phyloP scores from a whole-genome alignment of 2,329 filamentous ascomycete genomes.

The Exserohilum turcica region DNA sequence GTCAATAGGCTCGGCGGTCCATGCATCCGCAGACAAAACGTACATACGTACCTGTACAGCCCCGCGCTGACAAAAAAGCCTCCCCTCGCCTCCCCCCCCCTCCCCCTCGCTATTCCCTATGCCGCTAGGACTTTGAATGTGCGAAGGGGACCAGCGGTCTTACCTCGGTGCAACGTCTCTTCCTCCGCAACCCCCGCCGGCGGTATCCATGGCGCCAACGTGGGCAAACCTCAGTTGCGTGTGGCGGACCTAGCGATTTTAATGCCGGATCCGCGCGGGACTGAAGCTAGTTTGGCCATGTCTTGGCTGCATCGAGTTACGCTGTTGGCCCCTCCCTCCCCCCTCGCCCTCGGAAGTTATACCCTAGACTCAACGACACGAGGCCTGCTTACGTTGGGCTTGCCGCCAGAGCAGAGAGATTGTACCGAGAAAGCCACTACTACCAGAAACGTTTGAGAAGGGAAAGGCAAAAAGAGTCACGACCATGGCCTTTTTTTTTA shows the following conservation, averaged over 20 bases:
- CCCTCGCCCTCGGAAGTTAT: not conserved
- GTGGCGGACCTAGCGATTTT: not conserved
- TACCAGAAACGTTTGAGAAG: no score
- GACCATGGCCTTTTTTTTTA: no score
- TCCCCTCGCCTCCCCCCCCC: no score
- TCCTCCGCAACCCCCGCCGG: constrained; percentile 8
- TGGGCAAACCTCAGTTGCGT: not conserved
- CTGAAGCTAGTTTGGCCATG: not conserved
- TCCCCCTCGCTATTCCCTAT: no score
- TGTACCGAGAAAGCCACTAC: no score
- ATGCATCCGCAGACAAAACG: not conserved
- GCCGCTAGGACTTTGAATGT: not conserved
- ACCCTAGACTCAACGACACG: not conserved
- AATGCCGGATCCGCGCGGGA: constrained; percentile 5
- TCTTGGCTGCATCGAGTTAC: no score
- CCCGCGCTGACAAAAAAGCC: no score
- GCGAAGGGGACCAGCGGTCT: not conserved
- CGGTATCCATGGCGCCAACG: not conserved
- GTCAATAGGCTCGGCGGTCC: not conserved
- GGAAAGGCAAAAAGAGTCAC: no score
- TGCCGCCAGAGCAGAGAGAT: no score
- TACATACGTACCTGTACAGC: no score
- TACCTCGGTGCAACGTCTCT: not conserved
- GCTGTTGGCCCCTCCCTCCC: not conserved
- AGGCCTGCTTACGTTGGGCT: not conserved